A percentile compares a stretch with the other conserved stretches of the same genome.
phyloP scores from a whole-genome alignment of 805 yeast genomes.

The Metschnikowia orientalis region DNA sequence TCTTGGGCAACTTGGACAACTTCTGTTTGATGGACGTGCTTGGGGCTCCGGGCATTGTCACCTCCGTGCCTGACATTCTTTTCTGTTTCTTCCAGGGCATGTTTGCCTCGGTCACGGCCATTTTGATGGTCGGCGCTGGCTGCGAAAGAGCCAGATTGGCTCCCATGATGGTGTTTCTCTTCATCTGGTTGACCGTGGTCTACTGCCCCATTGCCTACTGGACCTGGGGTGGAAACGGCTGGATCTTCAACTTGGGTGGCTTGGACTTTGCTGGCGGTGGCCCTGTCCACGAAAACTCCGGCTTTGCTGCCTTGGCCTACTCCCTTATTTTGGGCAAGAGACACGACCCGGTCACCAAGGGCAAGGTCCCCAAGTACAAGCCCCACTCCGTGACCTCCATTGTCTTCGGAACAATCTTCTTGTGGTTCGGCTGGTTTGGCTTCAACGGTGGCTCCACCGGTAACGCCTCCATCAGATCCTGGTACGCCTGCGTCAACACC shows the following conservation, averaged over 20 bases:
- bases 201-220: slow-evolving; percentile 95
- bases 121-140: slow-evolving; percentile 95
- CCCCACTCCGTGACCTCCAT: slow-evolving; percentile 91
- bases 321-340: slow-evolving; percentile 91
- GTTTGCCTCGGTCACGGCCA: slow-evolving; percentile 93
- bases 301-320: slow-evolving; percentile 91
- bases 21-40: slow-evolving; percentile 78
- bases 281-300: slow-evolving; percentile 93
- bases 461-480: slow-evolving; percentile 85
- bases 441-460: slow-evolving; percentile 99
- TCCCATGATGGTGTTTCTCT: slow-evolving; percentile 93
- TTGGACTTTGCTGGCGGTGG: slow-evolving; percentile 99
- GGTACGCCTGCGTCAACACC: slow-evolving; percentile 91
- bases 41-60: slow-evolving; percentile 69
- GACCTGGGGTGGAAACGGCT: slow-evolving; percentile 95
- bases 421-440: slow-evolving; percentile 99
- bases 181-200: slow-evolving; percentile 91
- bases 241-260: slow-evolving; percentile 80
- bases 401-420: slow-evolving; percentile 87
- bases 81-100: slow-evolving; percentile 92
- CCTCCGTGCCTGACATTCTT: slow-evolving; percentile 81
- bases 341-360: slow-evolving; percentile 68
- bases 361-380: slow-evolving; percentile 78
- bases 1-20: slow-evolving; percentile 77
- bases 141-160: slow-evolving; percentile 95